Evolutionary conservation across 2,329 filamentous ascomycete species (phyloP), one percentile per base, ranked within the genome.

Genomic region (Macrophomina phaseolina): DNA sequence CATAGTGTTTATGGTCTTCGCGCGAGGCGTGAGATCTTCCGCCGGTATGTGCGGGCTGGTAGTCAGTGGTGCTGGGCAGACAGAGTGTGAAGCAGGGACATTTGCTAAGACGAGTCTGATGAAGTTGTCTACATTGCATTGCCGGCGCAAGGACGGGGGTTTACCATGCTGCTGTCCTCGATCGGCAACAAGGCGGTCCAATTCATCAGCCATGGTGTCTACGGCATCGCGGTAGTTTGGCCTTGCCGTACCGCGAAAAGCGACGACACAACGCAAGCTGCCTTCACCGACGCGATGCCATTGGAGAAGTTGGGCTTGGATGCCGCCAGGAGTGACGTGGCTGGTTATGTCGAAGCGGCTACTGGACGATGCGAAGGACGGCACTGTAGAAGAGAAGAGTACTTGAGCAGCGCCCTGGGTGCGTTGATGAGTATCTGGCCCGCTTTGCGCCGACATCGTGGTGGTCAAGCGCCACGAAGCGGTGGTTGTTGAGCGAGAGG

Each of bases 311-410:
- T 23, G 36, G 9, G 42, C 45, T 1, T 28, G 42, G 8, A 62
- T 46, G 14, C 55, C 40, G 11, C 30, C 45, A 4, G 45, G 5
- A 12, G 23, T 6, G 30, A 12, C 9, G 42, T 30, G 23, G 30
- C 23, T 45, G 30, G 23, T 28, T 16, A 62, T 30, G 58, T 62
- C 58, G 42, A 62, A 62, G 11, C 9, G 32, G 58, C 58, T 62
- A n/a, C 16, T 49, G 18, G 30, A 48, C 3, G 58, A 28, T n/a
- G 58, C 58, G 45, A 32, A 16, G 30, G 5, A 5, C 16, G 58
- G 45, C 3, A 38, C 45, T 3, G 9, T 8, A 3, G 42, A 28
- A 5, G 58, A 28, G 32, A 62, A 62, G 42, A 49, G 42, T 1
- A 23, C 2, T n/a, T 62, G 23, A 9, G 58, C 58, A 12, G 30